Conservation (phyloP, 2,329 filamentous ascomycete genomes). For the Botrytis porri region DNA sequence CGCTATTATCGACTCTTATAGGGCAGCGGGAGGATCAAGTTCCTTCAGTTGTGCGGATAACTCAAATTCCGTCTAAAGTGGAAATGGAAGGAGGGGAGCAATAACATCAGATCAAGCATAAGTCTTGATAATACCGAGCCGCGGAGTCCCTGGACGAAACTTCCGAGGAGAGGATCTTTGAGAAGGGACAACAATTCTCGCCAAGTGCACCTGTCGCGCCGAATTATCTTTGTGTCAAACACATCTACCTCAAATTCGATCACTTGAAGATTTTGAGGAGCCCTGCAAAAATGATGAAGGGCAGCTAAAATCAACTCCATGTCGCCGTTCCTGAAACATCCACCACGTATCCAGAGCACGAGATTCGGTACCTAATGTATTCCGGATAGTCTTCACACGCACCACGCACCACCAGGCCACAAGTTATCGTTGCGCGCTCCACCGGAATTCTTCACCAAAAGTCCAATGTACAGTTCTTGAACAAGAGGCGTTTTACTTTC, state of each 20-base stretch:
- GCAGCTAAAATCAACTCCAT: neutral
- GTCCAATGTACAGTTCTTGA: neutral
- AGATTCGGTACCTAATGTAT: neutral
- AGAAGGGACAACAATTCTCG: too few relatives aligned
- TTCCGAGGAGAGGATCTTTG: neutral
- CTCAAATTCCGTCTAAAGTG: neutral
- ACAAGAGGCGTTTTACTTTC: neutral
- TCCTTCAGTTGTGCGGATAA: conserved; percentile 5
- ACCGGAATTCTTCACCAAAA: neutral
- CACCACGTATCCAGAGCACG: neutral
- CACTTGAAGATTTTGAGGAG: too few relatives aligned
- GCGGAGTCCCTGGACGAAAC: neutral
- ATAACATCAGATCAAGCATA: neutral
- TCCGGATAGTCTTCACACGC: neutral
- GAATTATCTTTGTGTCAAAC: neutral
- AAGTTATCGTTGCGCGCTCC: neutral
- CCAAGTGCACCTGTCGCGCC: neutral
- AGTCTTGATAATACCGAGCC: neutral
- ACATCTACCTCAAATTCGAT: neutral
- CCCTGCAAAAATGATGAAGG: neutral
- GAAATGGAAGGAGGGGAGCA: neutral
- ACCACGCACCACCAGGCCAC: neutral
- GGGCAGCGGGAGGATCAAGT: neutral
- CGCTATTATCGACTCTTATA: conserved; percentile 9
- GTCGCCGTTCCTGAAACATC: neutral